Evolutionary conservation across 2,329 filamentous ascomycete species (phyloP).

Genomic region (Fonsecaea pedrosoi): DNA sequence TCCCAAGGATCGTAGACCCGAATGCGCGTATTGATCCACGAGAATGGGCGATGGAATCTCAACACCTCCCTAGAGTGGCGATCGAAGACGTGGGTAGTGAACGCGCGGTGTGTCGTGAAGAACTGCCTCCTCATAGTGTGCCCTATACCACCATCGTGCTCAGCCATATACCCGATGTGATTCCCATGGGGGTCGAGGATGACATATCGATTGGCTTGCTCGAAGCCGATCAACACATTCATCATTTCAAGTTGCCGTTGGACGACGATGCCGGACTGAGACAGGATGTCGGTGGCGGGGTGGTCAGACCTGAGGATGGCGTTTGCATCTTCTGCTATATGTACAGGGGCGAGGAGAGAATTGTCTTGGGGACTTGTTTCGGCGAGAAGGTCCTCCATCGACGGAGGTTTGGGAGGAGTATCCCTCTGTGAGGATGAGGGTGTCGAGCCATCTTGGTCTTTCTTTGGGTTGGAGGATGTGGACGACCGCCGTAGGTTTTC

Average conservation of each 20-base stretch:
- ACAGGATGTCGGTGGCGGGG: conserved; percentile 63
- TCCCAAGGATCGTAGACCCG: conserved; percentile 62
- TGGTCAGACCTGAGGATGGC: conserved; percentile 65
- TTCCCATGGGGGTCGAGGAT: conserved; percentile 69
- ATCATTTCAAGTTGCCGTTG: conserved; percentile 70
- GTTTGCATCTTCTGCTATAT: conserved; percentile 67
- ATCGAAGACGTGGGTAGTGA: conserved; percentile 71
- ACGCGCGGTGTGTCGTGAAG: conserved; percentile 67
- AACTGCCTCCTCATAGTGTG: conserved; percentile 64
- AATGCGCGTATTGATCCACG: conserved; percentile 67
- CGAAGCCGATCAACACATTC: conserved; percentile 70
- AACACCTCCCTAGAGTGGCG: conserved; percentile 65
- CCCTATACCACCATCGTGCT: conserved; percentile 66
- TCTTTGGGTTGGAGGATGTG: conserved; percentile 4
- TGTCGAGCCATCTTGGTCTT: conserved; percentile 23
- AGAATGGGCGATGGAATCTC: conserved; percentile 67
- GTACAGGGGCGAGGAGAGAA: conserved; percentile 64
- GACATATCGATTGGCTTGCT: conserved; percentile 70
- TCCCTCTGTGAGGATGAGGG: conserved; percentile 5
- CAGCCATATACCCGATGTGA: conserved; percentile 69
- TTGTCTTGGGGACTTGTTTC: conserved; percentile 55
- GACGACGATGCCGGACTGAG: conserved; percentile 67
- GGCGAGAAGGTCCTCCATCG: conserved; percentile 46
- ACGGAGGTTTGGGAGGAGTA: conserved; percentile 50
- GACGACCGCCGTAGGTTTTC: conserved; percentile 2